Percentiles rank a stretch among this genome's conserved stretches.
Evolutionary conservation across 1,284 basidiomycete genomes (phyloP).

Genomic region (Schizophyllum commune): DNA sequence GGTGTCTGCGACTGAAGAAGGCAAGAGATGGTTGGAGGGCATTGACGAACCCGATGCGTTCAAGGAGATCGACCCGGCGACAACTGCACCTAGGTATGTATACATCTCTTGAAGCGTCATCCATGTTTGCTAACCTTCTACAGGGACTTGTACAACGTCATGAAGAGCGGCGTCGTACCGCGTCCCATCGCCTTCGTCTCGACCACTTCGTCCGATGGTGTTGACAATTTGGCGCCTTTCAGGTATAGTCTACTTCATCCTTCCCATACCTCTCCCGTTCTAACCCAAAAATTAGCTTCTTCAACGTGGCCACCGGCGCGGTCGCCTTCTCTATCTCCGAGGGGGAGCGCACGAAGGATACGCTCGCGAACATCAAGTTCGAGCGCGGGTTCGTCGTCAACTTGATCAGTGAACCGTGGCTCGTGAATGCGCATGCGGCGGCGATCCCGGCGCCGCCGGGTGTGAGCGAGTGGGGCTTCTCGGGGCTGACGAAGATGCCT

Average conservation of each 20-base stretch:
- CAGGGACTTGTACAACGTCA: constrained; percentile 36
- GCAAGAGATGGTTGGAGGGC: constrained; percentile 38
- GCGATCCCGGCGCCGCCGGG: constrained; percentile 51
- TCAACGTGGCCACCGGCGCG: constrained; percentile 40
- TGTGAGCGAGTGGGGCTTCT: constrained; percentile 59
- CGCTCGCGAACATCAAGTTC: constrained; percentile 47
- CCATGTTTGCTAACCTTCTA: neutral
- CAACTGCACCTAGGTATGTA: constrained; percentile 36
- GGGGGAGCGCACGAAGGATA: constrained; percentile 39
- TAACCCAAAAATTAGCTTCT: neutral
- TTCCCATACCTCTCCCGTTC: neutral
- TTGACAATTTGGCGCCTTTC: constrained; percentile 54
- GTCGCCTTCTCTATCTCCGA: constrained; percentile 52
- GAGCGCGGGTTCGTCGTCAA: constrained; percentile 58
- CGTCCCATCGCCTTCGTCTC: constrained; percentile 68
- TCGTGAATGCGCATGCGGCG: constrained; percentile 57
- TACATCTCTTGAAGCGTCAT: neutral
- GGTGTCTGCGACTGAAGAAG: constrained; percentile 38
- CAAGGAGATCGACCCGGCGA: constrained; percentile 45
- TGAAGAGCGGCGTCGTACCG: constrained; percentile 56
- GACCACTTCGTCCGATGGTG: constrained; percentile 41
- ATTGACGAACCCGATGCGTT: constrained; percentile 43
- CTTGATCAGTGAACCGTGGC: constrained; percentile 65
- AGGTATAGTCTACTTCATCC: constrained; percentile 23
- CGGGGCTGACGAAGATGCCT: constrained; percentile 52